These are phyloP conservation scores for Zhuliangozyma parablackwelliae DNA, from an alignment of 1,139 yeast genomes.

Conservation along the genomic window DNA sequence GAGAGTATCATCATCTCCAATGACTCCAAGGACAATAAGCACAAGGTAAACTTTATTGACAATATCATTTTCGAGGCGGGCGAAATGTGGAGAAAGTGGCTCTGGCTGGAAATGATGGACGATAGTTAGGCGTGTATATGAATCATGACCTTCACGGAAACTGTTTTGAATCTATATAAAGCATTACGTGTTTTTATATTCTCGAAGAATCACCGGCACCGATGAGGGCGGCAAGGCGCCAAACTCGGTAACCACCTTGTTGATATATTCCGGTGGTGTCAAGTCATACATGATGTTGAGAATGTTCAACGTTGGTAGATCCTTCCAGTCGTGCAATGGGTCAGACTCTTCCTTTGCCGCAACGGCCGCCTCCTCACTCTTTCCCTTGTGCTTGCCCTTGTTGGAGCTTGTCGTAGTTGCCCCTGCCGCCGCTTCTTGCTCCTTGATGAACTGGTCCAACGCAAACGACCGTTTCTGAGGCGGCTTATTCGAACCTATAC, in stretches of 20 bases:
- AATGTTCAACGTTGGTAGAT: conserved; percentile 59
- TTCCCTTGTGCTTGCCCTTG: conserved; percentile 9
- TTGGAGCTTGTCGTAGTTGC: background rate
- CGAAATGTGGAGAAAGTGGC: conserved; percentile 84
- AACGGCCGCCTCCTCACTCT: conserved; percentile 15
- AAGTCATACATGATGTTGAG: conserved; percentile 88
- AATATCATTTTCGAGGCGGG: conserved; percentile 76
- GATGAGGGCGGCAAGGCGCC: conserved; percentile 97
- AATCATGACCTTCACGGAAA: too few relatives aligned
- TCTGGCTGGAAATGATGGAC: conserved; percentile 66
- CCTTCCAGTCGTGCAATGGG: conserved; percentile 63
- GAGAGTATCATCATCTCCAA: conserved; percentile 27
- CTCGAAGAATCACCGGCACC: conserved; percentile 93
- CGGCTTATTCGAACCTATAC: conserved; percentile 44
- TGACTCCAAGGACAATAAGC: conserved; percentile 25
- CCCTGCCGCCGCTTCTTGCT: conserved; percentile 20
- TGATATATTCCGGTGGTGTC: conserved; percentile 90
- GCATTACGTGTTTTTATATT: conserved; percentile 56
- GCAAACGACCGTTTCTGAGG: conserved; percentile 63
- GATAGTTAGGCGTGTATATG: conserved; percentile 18
- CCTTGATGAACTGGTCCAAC: conserved; percentile 59
- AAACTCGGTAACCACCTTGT: conserved; percentile 91
- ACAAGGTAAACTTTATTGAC: conserved; percentile 56
- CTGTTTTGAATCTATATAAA: too few relatives aligned
- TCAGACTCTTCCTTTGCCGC: conserved; percentile 8